phyloP scores from a whole-genome alignment of 2,329 filamentous ascomycete genomes.

The Phialemonium atrogriseum region DNA sequence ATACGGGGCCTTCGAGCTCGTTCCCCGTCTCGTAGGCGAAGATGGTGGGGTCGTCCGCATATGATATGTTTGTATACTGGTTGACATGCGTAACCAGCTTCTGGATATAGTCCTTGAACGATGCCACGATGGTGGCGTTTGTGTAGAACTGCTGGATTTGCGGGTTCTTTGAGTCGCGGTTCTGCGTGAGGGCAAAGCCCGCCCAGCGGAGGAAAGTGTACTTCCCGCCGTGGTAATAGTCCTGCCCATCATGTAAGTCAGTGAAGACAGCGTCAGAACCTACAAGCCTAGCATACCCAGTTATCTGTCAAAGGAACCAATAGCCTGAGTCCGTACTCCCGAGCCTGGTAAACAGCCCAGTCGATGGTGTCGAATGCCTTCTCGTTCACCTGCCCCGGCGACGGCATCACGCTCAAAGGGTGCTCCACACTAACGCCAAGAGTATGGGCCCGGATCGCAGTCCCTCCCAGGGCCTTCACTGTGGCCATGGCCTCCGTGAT shows the following conservation, averaged over 20 bases:
- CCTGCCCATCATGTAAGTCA: too few relatives aligned
- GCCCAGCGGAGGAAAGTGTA: slow-evolving; percentile 37
- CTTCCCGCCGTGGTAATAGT: slow-evolving; percentile 43
- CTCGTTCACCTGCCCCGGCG: slow-evolving; percentile 29
- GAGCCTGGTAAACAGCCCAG: slow-evolving; percentile 38
- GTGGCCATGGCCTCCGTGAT: slow-evolving; percentile 36
- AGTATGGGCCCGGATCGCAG: slow-evolving; percentile 35
- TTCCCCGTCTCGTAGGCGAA: slow-evolving; percentile 42
- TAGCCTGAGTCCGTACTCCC: slow-evolving; percentile 32
- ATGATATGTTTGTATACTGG: slow-evolving; percentile 33
- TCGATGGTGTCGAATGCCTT: slow-evolving; percentile 35
- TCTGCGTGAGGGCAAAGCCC: slow-evolving; percentile 31
- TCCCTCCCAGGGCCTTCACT: slow-evolving; percentile 34
- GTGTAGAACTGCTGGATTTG: slow-evolving; percentile 37
- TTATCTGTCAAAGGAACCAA: slow-evolving; percentile 37
- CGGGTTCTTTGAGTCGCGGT: slow-evolving; percentile 25
- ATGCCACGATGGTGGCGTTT: slow-evolving; percentile 28
- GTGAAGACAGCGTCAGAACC: too few relatives aligned
- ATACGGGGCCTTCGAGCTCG: too few relatives aligned
- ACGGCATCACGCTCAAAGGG: slow-evolving; percentile 34
- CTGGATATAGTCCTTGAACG: slow-evolving; percentile 37
- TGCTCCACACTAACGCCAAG: slow-evolving; percentile 37
- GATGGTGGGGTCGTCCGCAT: slow-evolving; percentile 39
- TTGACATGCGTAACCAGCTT: slow-evolving; percentile 36
- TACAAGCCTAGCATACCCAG: too few relatives aligned